phyloP scores from a whole-genome alignment of 495 filamentous ascomycete genomes.

The Aspergillus incahuasiensis region DNA sequence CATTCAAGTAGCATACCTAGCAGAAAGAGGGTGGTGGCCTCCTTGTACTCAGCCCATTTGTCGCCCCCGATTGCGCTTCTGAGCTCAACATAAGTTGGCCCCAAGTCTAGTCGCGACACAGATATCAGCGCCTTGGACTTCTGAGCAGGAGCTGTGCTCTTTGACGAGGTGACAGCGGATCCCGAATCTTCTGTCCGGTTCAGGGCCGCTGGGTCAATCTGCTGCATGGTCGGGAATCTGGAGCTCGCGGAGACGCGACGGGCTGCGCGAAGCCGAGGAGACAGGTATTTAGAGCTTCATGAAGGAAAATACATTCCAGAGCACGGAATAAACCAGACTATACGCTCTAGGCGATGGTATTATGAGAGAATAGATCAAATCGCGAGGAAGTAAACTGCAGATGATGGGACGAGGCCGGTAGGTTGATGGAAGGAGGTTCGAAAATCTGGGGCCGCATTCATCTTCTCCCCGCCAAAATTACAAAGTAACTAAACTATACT shows the following conservation, averaged over 20 bases:
- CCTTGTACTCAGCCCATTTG: constrained; percentile 85
- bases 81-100: constrained; percentile 81
- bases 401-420: constrained; percentile 18
- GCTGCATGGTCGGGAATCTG: constrained; percentile 59
- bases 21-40: constrained; percentile 71
- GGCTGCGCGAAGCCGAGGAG: constrained; percentile 41
- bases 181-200: constrained; percentile 63
- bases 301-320: constrained; percentile 23
- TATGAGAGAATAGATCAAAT: constrained; percentile 22
- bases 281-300: constrained; percentile 41
- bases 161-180: constrained; percentile 55
- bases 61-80: constrained; percentile 71
- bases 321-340: constrained; percentile 5
- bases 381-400: constrained; percentile 26
- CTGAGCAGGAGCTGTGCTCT: constrained; percentile 55
- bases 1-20: constrained; percentile 53
- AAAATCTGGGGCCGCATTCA: constrained; percentile 14
- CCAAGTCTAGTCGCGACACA: constrained; percentile 81
- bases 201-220: constrained; percentile 81
- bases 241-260: constrained; percentile 39
- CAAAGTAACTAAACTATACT: not conserved
- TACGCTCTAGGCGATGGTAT: constrained; percentile 7
- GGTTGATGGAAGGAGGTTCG: constrained; percentile 25
- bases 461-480: constrained; percentile 26
- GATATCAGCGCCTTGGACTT: constrained; percentile 59